Base-by-base conservation (phyloP, 2,329 filamentous ascomycete genomes). In the Parastagonospora nodorum region DNA sequence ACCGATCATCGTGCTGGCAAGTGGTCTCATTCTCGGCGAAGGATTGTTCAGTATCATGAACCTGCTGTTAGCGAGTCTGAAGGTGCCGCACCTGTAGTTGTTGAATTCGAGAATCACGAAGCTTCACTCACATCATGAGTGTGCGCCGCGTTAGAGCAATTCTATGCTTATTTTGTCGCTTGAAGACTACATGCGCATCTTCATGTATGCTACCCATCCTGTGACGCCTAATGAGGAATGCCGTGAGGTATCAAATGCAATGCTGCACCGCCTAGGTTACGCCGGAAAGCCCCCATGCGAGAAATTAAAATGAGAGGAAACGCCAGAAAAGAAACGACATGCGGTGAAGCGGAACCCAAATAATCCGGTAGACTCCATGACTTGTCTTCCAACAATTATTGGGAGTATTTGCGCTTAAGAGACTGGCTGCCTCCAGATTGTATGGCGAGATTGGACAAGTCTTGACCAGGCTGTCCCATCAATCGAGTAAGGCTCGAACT, bases 11-110 rank as follows among this genome's bases (percentile, higher is more conserved):
- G 88, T 97, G n/a, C 77, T 97, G 33, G 93, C 94, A 1, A 87
- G 84, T 50, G 94, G 94, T 0, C 85, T 97, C 54, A 97, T 99
- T 57, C 79, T 99, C 7, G 45, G 45, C 8, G 45, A 48, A 27
- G 45, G 45, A 92, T 85, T 97, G 58, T 78, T 96, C 57, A 97
- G 92, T 68, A 96, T 99, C 64, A 82, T 94, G 24, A 97, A 97
- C 69, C 75, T 99, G 48, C 76, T 89, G 8, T 77, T 99, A 67
- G 91, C 95, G 48, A 92, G 88, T 71, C 78, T 86, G 8, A 76
- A 80, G 3, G 88, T 95, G 49, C 88, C 90, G 43, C 90, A 94
- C 90, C 29, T 88, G 49, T 63, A 51, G 31, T 33, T 8, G 28
- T 15, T 7, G 19, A 27, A 28, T 2, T 8, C 15, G 3, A 5